Evolutionary conservation across 371 early-diverging fungal species (phyloP).

Genomic region (Chytridiales sp.): DNA sequence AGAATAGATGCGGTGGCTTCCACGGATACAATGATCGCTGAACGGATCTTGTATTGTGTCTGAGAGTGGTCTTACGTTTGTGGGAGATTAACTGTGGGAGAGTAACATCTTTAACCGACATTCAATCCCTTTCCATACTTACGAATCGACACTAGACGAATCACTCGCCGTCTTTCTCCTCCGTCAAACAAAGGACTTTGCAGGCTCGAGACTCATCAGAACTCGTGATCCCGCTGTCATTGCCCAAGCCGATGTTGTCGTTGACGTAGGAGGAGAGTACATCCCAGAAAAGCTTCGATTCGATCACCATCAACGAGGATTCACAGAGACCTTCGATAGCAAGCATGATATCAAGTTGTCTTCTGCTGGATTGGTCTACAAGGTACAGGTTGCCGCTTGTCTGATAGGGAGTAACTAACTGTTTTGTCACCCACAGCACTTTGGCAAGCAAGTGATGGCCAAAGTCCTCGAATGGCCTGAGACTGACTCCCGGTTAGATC

Average conservation of each 20-base stretch:
- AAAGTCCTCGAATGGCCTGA: conserved; percentile 48
- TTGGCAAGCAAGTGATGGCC: conserved; percentile 78
- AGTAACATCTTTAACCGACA: background rate
- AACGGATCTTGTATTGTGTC: background rate
- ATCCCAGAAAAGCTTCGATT: conserved; percentile 75
- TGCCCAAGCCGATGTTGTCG: conserved; percentile 84
- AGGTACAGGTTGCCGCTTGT: conserved; percentile 11
- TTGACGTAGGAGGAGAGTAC: conserved; percentile 97
- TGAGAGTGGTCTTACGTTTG: background rate
- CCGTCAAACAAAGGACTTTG: no score
- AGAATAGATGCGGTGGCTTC: conserved; percentile 25
- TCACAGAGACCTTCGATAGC: conserved; percentile 81
- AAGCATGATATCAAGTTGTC: conserved; percentile 77
- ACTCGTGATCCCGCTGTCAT: conserved; percentile 84
- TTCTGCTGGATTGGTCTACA: conserved; percentile 45
- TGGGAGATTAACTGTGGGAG: background rate
- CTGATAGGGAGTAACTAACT: background rate
- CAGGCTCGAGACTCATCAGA: conserved; percentile 60
- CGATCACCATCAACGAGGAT: conserved; percentile 98
- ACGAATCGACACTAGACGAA: no score
- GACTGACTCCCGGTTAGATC: conserved; percentile 35
- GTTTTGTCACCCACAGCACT: conserved; percentile 59
- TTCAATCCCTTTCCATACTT: background rate
- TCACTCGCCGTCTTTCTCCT: conserved; percentile 93
- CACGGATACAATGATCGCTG: background rate